A percentile compares a stretch with the other conserved stretches of the same genome.
These are phyloP conservation scores for Sclerotinia spermophila DNA, from an alignment of 2,329 filamentous ascomycete species.

Conservation along the genomic window DNA sequence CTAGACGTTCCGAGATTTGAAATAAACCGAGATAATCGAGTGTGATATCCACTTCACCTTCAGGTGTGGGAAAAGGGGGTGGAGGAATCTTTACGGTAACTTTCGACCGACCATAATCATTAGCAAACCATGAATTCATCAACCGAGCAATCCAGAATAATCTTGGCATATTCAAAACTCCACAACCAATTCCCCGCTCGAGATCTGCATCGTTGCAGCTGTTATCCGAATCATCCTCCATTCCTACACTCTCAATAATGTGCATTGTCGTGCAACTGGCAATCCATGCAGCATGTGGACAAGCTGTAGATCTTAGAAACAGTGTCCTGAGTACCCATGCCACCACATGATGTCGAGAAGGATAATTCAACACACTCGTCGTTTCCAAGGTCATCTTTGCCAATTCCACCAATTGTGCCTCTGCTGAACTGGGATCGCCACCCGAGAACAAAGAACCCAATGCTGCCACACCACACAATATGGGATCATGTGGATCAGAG, in stretches of 20 bases:
- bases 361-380: conserved; percentile 17
- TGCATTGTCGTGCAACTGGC: conserved; percentile 32
- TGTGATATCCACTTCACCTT: background rate
- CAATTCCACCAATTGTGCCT: conserved; percentile 32
- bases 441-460: conserved; percentile 38
- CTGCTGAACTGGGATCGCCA: conserved; percentile 24
- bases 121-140: conserved; percentile 16
- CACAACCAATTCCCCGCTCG: conserved; percentile 6
- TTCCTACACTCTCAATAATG: conserved; percentile 31
- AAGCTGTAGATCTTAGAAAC: conserved; percentile 31
- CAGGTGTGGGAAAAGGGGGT: background rate
- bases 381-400: conserved; percentile 29
- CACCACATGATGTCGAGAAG: conserved; percentile 27
- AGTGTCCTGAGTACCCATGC: conserved; percentile 31
- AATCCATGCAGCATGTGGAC: conserved; percentile 33
- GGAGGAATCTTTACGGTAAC: conserved; percentile 10
- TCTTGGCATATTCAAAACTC: conserved; percentile 8
- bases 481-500: conserved; percentile 29
- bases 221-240: conserved; percentile 11
- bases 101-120: conserved; percentile 15
- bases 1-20: conserved; percentile 11
- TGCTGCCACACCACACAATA: conserved; percentile 36
- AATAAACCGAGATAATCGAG: conserved; percentile 10
- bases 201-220: background rate
- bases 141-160: conserved; percentile 11